A percentile compares a stretch with the other conserved stretches of the same genome.
Conservation (phyloP, 768 basidiomycete genomes). For the Russula foetens region DNA sequence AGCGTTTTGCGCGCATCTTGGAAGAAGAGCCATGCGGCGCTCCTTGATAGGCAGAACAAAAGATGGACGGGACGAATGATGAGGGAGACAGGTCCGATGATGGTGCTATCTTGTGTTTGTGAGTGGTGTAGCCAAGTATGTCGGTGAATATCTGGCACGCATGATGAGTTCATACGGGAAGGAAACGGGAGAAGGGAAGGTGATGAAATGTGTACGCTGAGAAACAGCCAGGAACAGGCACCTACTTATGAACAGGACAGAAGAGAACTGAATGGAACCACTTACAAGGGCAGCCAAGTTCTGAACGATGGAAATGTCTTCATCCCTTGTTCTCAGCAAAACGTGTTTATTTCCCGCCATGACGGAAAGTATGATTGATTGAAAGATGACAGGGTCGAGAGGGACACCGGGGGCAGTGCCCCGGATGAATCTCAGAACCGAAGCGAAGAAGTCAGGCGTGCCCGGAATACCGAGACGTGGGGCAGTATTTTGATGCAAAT, state of each 20-base stretch:
- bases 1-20: constrained; percentile 4
- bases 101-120: constrained; percentile 43
- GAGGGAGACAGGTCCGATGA: constrained; percentile 23
- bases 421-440: constrained; percentile 39
- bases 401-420: constrained; percentile 41
- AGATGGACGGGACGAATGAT: constrained; percentile 32
- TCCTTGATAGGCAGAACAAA: constrained; percentile 26
- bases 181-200: neutral
- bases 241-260: neutral
- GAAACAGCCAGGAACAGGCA: neutral
- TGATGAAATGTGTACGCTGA: neutral
- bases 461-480: constrained; percentile 12
- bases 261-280: neutral
- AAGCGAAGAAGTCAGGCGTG: constrained; percentile 21
- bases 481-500: neutral
- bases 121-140: constrained; percentile 51
- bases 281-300: constrained; percentile 53
- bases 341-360: constrained; percentile 55
- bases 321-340: constrained; percentile 54
- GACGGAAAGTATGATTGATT: constrained; percentile 58
- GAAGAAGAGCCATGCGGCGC: constrained; percentile 19
- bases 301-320: constrained; percentile 52
- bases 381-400: constrained; percentile 54
- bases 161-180: neutral
- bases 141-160: constrained; percentile 44